phyloP scores from a whole-genome alignment of 306 rosid genomes.

The Dalbergia cultrata region DNA sequence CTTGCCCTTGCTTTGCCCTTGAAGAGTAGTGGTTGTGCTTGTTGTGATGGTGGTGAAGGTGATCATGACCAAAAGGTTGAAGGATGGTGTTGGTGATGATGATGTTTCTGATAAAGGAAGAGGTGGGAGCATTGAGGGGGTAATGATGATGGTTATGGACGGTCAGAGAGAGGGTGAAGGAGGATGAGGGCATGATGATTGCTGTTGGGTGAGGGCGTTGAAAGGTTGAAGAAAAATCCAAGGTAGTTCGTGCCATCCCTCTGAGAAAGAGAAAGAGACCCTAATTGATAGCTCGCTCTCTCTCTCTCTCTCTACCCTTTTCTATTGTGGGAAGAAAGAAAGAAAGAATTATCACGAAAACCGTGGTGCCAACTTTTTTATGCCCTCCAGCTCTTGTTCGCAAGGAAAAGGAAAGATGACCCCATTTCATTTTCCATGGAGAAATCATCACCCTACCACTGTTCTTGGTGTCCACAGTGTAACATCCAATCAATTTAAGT shows the following conservation, averaged over 20 bases:
- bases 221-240: constrained; percentile 76
- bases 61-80: constrained; percentile 36
- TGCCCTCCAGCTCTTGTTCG: constrained; percentile 50
- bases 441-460: constrained; percentile 43
- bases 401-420: constrained; percentile 43
- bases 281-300: constrained; percentile 32
- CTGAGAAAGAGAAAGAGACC: constrained; percentile 50
- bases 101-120: constrained; percentile 54
- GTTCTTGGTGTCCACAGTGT: constrained; percentile 18
- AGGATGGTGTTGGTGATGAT: constrained; percentile 46
- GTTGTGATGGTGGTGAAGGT: constrained; percentile 38
- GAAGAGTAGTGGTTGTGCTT: constrained; percentile 30
- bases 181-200: constrained; percentile 74
- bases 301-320: constrained; percentile 44
- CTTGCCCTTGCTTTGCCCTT: constrained; percentile 28
- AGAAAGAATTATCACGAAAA: constrained; percentile 57
- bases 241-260: constrained; percentile 62
- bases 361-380: constrained; percentile 54
- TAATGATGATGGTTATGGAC: constrained; percentile 72
- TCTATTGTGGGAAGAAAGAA: constrained; percentile 43
- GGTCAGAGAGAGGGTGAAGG: constrained; percentile 58
- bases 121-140: constrained; percentile 63
- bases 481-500: constrained; percentile 45
- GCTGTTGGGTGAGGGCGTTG: constrained; percentile 69
- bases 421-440: constrained; percentile 42